phyloP scores from a whole-genome alignment of 2,329 filamentous ascomycete species.

The Calonectria henricotiae region DNA sequence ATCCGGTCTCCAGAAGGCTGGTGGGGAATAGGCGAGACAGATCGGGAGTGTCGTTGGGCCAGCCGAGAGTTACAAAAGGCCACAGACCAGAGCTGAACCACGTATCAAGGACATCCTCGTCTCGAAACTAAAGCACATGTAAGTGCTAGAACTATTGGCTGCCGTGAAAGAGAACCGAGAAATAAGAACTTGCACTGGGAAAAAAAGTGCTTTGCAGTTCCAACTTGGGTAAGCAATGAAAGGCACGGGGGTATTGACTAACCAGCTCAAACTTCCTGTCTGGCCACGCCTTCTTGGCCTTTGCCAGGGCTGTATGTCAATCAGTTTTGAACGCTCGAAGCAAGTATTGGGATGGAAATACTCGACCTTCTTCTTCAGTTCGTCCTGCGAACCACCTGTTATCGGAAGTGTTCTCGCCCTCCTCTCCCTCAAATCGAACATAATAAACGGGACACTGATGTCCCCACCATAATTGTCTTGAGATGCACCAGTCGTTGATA shows the following conservation, averaged over 20 bases:
- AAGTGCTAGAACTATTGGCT: neutral
- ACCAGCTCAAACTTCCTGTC: constrained; percentile 79
- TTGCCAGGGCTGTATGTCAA: constrained; percentile 69
- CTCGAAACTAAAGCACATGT: constrained; percentile 76
- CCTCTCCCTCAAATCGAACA: constrained; percentile 83
- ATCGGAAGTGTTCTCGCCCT: constrained; percentile 70
- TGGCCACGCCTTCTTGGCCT: constrained; percentile 85
- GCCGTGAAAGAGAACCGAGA: too few relatives aligned
- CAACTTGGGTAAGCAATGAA: neutral
- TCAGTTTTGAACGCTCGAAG: neutral
- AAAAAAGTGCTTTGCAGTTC: neutral
- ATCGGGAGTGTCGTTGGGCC: constrained; percentile 87
- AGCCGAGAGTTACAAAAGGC: constrained; percentile 95
- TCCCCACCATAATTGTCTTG: constrained; percentile 96
- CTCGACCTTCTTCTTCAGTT: constrained; percentile 78
- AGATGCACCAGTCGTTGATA: constrained; percentile 96
- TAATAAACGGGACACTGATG: constrained; percentile 95
- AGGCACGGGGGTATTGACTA: neutral
- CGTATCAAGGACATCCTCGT: constrained; percentile 91
- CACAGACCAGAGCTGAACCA: constrained; percentile 97
- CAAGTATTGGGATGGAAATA: neutral
- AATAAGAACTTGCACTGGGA: too few relatives aligned
- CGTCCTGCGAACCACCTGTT: constrained; percentile 88
- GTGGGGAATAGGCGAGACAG: constrained; percentile 90
- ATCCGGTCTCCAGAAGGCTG: constrained; percentile 92